Evolutionary conservation across 139 green algal species (phyloP), one percentile per base, ranked within the genome.

Genomic region (Haematococcus lacustris): DNA sequence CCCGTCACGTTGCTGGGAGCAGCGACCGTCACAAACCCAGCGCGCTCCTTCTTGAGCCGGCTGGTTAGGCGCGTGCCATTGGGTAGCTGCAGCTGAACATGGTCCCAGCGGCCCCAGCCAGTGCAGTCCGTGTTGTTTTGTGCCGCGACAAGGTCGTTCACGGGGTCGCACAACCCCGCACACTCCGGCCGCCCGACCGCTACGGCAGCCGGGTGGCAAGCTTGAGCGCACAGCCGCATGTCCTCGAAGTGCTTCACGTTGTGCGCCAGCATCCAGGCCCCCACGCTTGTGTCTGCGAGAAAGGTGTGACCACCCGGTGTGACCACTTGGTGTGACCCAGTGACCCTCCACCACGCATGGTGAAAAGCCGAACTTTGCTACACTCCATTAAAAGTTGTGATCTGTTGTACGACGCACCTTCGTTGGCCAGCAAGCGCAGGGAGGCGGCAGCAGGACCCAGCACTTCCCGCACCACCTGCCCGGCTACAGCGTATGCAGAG

Each of bases 231-330:
- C 61, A 86, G 67, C 26, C 80, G 73, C 77, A 82, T 86, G 76
- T 86, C 80, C 60, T 86, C 80, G 51, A 83, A 82, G 51, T 81
- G 77, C 1, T n/a, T 71, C n/a, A 83, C 80, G 2, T 83, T 69
- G 35, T 71, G 40, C 4, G 69, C 71, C 51, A 86, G 73, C 80
- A 86, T 83, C 80, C 80, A 86, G 33, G 67, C 66, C 1, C 80
- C 80, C 40, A 86, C 73, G 35, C 38, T 73, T 2, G 69, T 76
- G 62, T 80, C 75, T 72, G 43, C 62, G n/a, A n/a, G n/a, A n/a
- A n/a, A n/a, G n/a, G n/a, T n/a, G n/a, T n/a, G n/a, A n/a, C n/a
- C n/a, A n/a, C n/a, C n/a, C n/a, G n/a, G n/a, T n/a, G n/a, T n/a
- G n/a, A n/a, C n/a, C n/a, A n/a, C n/a, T n/a, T n/a, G n/a, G n/a